These are phyloP conservation scores for Termitomyces sp. DNA, from an alignment of 1,284 basidiomycete species.

Conservation along the genomic window DNA sequence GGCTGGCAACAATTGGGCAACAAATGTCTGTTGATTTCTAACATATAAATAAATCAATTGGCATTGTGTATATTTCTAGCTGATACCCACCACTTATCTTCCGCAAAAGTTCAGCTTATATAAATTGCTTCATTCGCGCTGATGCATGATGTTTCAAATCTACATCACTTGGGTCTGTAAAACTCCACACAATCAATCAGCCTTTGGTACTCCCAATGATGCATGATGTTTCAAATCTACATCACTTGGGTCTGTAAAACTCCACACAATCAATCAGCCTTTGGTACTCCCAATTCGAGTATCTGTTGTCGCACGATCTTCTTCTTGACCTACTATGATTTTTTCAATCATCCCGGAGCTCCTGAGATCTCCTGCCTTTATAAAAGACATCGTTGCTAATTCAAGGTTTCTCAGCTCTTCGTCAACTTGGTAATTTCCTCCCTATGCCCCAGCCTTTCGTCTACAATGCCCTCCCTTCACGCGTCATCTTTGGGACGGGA, in stretches of 20 bases:
- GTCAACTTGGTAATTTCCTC: background rate
- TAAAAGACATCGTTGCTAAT: background rate
- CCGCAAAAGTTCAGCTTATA: background rate
- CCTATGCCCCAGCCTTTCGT: constrained; percentile 27
- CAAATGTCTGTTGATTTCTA: too few species aligned
- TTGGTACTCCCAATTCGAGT: background rate
- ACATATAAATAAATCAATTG: too few species aligned
- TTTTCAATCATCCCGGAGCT: background rate
- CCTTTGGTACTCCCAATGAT: background rate
- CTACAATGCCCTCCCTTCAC: constrained; percentile 34
- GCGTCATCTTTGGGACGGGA: constrained; percentile 37
- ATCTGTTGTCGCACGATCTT: background rate
- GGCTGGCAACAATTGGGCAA: too few species aligned
- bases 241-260: background rate
- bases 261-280: background rate
- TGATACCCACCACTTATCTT: background rate
- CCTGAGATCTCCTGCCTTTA: background rate
- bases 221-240: background rate
- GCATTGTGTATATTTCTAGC: too few species aligned
- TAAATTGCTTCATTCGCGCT: background rate
- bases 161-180: background rate
- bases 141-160: background rate
- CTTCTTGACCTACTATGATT: background rate
- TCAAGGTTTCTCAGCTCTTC: background rate
- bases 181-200: background rate